Evolutionary conservation across 306 rosid genomes (phyloP).

Genomic region (Prunus dulcis): DNA sequence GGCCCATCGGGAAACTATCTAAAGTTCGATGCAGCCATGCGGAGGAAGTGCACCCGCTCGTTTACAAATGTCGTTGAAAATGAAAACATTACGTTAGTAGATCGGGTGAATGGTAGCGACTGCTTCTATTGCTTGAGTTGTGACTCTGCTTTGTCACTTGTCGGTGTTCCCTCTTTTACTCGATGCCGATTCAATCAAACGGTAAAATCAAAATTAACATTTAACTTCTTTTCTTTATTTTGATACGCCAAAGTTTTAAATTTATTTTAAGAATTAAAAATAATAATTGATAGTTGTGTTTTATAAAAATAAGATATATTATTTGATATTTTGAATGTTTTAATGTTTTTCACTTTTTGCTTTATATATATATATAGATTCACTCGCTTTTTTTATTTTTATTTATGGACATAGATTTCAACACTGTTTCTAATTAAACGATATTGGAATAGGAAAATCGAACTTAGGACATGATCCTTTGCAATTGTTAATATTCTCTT

Average conservation of each 20-base stretch:
- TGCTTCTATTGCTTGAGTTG: background rate
- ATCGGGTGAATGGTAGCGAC: background rate
- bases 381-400: too few species aligned
- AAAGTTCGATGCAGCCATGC: background rate
- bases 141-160: background rate
- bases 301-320: rapidly evolving
- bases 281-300: rapidly evolving
- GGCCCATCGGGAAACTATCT: background rate
- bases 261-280: too few species aligned
- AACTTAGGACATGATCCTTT: too few species aligned
- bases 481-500: too few species aligned
- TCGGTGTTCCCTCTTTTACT: background rate
- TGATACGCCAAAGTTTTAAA: rapidly evolving
- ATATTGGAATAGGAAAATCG: too few species aligned
- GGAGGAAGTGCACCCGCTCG: background rate
- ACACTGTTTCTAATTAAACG: too few species aligned
- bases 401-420: too few species aligned
- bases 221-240: background rate
- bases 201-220: background rate
- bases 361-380: too few species aligned
- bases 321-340: too few species aligned
- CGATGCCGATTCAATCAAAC: background rate
- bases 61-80: background rate
- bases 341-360: rapidly evolving
- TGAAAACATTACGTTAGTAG: background rate